Evolutionary conservation across 1,284 basidiomycete genomes (phyloP), one percentile per base, ranked within the genome.

Genomic region (Austroboletus rostrupii): DNA sequence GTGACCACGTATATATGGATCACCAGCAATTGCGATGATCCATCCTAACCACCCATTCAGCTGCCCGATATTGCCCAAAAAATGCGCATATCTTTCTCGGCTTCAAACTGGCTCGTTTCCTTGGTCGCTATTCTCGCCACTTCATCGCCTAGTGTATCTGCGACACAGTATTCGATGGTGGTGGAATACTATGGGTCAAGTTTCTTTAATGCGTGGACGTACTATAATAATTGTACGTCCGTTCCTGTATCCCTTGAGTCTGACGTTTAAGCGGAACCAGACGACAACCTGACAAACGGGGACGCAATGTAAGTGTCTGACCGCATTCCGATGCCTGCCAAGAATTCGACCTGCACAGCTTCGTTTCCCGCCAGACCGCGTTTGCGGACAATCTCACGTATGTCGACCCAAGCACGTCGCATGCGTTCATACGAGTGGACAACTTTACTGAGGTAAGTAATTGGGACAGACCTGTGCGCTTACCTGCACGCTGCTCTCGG

Each of bases 401-500:
- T 60, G 76, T 87, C 49, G 74, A 80, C 55, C 60, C 78, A 0
- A 72, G 76, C 7, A 83, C 77, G 6, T 74, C 72, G 23, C 72
- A 82, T 52, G 86, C 85, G 2, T 80, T 90, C 61, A 84, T 90
- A 62, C 77, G 77, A 60, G 84, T 88, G 14, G 87, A 89, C 67
- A 86, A 88, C 61, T 77, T 77, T 20, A 72, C 80, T 5, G 74
- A 60, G 7, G 76, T 86, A 28, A 59, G 70, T 48, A 36, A 7
- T 33, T 23, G 40, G 13, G 12, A 12, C 31, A 20, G 7, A 38
- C 19, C 1, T 38, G 14, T 12, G 19, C 50, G 36, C 41, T 54
- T 43, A 52, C 12, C 20, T n/a, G 5, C 23, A 37, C 36, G 13
- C 12, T 23, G 2, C 8, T 31, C 19, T 43, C 17, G 40, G 23